Evolutionary conservation across 2,329 filamentous ascomycete genomes (phyloP), one percentile per base, ranked within the genome.

Genomic region (Fusarium drepaniforme): DNA sequence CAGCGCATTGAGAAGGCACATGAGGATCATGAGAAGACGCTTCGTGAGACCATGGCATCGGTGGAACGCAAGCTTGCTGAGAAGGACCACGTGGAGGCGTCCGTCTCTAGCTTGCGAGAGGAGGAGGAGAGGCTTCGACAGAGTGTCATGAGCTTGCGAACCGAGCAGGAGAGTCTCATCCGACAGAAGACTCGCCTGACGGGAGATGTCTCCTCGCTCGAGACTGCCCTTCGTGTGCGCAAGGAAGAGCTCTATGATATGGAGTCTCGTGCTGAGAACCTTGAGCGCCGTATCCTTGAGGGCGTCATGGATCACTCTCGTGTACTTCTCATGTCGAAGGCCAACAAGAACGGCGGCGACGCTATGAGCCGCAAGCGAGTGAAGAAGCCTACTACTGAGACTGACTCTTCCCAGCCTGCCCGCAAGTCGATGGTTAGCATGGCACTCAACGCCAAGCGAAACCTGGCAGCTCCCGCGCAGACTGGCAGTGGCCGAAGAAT

Each of bases 271-370:
- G 97, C 96, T 4, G 95, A 98, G 82, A 90, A 91, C 5, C 88
- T 99, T 28, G 97, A 99, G 85, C 93, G 96, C 63, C 92, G 97
- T 30, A 98, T 99, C 76, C 86, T 99, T 37, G 96, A 98, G 75
- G 96, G 96, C 30, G 94, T 98, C 73, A 97, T 99, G 85, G 96
- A 98, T 78, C 96, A 98, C 82, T 98, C 96, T 23, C 93, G 96
- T 8, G 92, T 96, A 30, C 88, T 98, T n/a, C 90, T 98, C 68
- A 93, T 97, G 86, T 87, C 91, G 75, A 93, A 94, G 85, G 85
- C 89, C 5, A 85, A 82, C 75, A 87, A 86, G 77, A 74, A 68
- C 51, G 84, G 84, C 13, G 84, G 86, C 13, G 89, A 91, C 64
- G 84, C 86, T 70, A 91, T 91, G 89, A 90, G 84, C 81, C 88